Evolutionary conservation across 2,329 filamentous ascomycete species (phyloP).

Genomic region (Dactylellina sp.): DNA sequence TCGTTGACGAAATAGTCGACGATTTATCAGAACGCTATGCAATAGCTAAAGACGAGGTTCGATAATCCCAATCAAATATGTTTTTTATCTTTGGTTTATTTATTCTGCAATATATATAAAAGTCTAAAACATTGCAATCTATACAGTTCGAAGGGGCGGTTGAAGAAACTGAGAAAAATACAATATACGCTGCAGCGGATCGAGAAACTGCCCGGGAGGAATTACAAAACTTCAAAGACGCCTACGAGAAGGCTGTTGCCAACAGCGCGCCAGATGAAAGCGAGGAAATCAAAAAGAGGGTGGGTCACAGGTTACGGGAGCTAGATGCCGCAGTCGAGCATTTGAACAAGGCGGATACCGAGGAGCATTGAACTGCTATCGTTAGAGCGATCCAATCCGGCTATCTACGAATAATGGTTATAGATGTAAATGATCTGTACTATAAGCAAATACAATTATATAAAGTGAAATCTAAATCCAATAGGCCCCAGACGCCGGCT

Average conservation of each 20-base stretch:
- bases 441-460: not conserved
- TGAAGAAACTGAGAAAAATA: conserved; percentile 67
- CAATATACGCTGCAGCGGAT: conserved; percentile 70
- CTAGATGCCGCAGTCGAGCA: conserved; percentile 68
- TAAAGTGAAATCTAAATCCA: not conserved
- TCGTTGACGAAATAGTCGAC: conserved; percentile 46
- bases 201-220: conserved; percentile 69
- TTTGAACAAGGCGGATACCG: conserved; percentile 68
- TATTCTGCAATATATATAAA: too few species aligned
- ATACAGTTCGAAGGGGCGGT: conserved; percentile 68
- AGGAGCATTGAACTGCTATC: conserved; percentile 63
- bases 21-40: conserved; percentile 46
- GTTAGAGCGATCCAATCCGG: too few species aligned
- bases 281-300: conserved; percentile 68
- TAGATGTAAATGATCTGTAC: not conserved
- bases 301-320: conserved; percentile 69
- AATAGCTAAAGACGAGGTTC: conserved; percentile 45
- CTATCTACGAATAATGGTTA: too few species aligned
- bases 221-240: conserved; percentile 67
- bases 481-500: not conserved
- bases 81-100: conserved; percentile 3
- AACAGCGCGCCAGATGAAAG: conserved; percentile 64
- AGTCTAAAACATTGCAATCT: too few species aligned
- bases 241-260: conserved; percentile 65
- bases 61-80: not conserved